Base-by-base conservation (phyloP, 768 basidiomycete genomes). In the Rhizopogon rudus region DNA sequence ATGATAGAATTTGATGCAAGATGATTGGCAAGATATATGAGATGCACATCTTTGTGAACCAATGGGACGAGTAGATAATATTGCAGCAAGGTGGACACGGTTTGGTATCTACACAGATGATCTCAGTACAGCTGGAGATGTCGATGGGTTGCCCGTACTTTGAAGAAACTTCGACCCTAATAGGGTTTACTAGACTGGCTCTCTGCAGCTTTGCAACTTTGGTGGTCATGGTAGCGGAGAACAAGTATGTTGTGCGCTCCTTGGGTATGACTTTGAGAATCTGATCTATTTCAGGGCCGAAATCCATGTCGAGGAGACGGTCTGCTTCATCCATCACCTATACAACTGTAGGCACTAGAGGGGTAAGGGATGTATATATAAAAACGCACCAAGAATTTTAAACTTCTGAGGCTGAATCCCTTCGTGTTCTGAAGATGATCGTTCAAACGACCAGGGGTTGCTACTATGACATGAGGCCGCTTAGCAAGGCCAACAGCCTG, bases 291-390 rank as follows among this genome's bases (percentile, higher is more conserved):
- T 89, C 88, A 45, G 89, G 87, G 17, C 93, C 93, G 60, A 98
- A 98, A 68, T 98, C 96, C 83, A 98, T 87, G 71, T 98, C 96
- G 43, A 98, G 75, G 25, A 99, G 73, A 49, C 96, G 82, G 73
- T 99, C 96, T 6, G 97, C 96, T 74, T 98, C 96, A 61, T 98
- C 96, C 62, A 99, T 76, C n/a, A 98, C 93, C 94, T 97, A 60
- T 6, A 16, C 20, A 13, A 49, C 25, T 49, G 44, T n/a, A 44
- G 53, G 57, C 28, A 64, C 44, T 16, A 12, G 2, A 37, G 25
- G 40, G 9, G 5, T 20, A 39, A 40, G 46, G 9, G 16, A 20
- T 20, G 42, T 31, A 1, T 13, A 44, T 22, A 20, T 10, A 33
- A 9, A 3, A 10, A 68, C 90, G 50, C 61, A 95, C 96, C 67